Base-by-base conservation (phyloP, 2,329 filamentous ascomycete species). In the Fusarium nygamai region DNA sequence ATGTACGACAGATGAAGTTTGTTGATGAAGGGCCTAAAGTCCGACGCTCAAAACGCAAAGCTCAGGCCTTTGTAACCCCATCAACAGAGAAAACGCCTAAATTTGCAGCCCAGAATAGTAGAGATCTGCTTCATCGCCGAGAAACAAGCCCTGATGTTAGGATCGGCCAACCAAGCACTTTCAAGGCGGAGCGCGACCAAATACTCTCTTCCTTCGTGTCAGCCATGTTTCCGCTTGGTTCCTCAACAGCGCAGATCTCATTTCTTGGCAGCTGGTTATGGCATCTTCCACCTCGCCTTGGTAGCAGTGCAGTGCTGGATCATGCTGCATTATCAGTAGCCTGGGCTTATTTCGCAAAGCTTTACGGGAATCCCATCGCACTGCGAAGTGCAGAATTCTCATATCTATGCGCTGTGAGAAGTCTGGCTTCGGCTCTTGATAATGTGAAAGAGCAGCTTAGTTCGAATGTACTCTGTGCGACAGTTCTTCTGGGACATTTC, bases 21-120 rank as follows among this genome's bases (percentile, higher is more conserved):
- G 59, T 61, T 3, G 59, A 61, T 1, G 59, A 61, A 9, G 59
- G 59, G 24, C 51, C 17, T 4, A 44, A 58, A 14, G 6, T 58
- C 3, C 24, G 24, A 6, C 34, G 24, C 13, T 4, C 50, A 16
- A 54, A n/a, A 38, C 7, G 24, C 12, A 53, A 53, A 14, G 3
- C 17, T 10, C 11, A 51, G 10, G 19, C 13, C 13, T 0, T 19
- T n/a, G 3, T 2, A 10, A 2, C 8, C 27, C 2, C 6, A 8
- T 2, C 7, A 31, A 12, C 14, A 1, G 14, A n/a, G 1, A 48
- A 48, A 2, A 2, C 10, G 8, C 3, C 4, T 6, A 12, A 17
- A n/a, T 1, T 5, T 8, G 0, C 3, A 4, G 0, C 0, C 9
- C 20, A 6, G 3, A 2, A 36, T 27, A 12, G 6, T 5, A 8